phyloP scores from a whole-genome alignment of 2,329 filamentous ascomycete species.

The Epichloe coenophiala region DNA sequence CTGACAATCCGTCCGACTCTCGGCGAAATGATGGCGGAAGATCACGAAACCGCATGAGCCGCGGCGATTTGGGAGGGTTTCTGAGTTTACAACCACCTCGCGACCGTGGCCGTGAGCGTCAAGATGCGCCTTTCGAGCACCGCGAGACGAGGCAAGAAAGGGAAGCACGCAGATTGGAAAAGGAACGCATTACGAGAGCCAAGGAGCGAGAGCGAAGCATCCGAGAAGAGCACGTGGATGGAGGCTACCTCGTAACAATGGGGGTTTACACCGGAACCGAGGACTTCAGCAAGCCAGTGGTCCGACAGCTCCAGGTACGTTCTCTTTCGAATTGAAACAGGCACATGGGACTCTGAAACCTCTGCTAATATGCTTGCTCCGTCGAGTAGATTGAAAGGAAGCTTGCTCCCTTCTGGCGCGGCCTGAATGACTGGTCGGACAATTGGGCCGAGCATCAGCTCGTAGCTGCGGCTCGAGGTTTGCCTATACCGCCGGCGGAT shows the following conservation, averaged over 20 bases:
- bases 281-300: slow-evolving; percentile 81
- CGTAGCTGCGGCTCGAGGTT: slow-evolving; percentile 74
- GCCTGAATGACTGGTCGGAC: slow-evolving; percentile 75
- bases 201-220: slow-evolving; percentile 87
- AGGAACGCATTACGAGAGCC: slow-evolving; percentile 58
- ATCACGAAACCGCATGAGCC: slow-evolving; percentile 19
- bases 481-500: slow-evolving; percentile 73
- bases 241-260: slow-evolving; percentile 85
- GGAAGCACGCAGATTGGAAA: slow-evolving; percentile 73
- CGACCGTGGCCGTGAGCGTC: slow-evolving; percentile 19
- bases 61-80: slow-evolving; percentile 32
- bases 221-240: slow-evolving; percentile 83
- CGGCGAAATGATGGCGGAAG: slow-evolving; percentile 9
- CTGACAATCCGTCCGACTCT: slow-evolving; percentile 8
- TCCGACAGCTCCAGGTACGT: slow-evolving; percentile 78
- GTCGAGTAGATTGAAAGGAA: slow-evolving; percentile 68
- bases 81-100: slow-evolving; percentile 29
- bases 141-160: slow-evolving; percentile 85
- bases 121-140: slow-evolving; percentile 41
- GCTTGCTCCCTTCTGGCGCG: slow-evolving; percentile 90
- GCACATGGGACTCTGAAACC: slow-evolving; percentile 7
- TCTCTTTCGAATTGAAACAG: neutral
- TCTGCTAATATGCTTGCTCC: neutral
- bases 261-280: slow-evolving; percentile 86
- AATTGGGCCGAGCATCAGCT: slow-evolving; percentile 92